These are phyloP conservation scores for Melanomma pulvis-pyrius DNA, from an alignment of 495 filamentous ascomycete species.

Conservation along the genomic window DNA sequence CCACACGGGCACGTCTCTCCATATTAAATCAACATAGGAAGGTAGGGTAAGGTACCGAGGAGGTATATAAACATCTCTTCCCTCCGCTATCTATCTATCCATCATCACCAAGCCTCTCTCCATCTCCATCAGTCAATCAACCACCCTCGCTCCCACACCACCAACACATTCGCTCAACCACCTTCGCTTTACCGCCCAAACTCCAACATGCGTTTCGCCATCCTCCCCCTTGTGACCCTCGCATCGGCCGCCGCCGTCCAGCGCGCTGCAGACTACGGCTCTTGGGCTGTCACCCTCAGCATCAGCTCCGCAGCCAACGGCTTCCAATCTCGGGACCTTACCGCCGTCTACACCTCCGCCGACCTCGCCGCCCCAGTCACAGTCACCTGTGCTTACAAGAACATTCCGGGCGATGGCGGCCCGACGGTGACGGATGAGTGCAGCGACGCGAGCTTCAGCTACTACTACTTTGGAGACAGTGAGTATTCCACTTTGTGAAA, in stretches of 20 bases:
- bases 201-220: neutral
- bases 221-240: neutral
- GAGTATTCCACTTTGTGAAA: neutral
- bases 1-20: no score
- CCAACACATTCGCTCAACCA: neutral
- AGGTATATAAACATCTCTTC: no score
- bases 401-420: neutral
- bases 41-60: no score
- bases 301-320: slow-evolving; percentile 1
- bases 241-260: neutral
- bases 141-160: neutral
- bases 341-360: neutral
- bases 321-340: neutral
- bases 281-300: neutral
- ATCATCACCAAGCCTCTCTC: neutral
- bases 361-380: neutral
- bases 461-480: neutral
- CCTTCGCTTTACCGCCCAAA: neutral
- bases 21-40: no score
- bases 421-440: neutral
- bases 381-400: neutral
- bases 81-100: no score
- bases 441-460: neutral
- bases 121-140: neutral
- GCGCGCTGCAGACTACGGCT: neutral